Evolutionary conservation across 1,284 basidiomycete genomes (phyloP).

Genomic region (Meripilus lineatus): DNA sequence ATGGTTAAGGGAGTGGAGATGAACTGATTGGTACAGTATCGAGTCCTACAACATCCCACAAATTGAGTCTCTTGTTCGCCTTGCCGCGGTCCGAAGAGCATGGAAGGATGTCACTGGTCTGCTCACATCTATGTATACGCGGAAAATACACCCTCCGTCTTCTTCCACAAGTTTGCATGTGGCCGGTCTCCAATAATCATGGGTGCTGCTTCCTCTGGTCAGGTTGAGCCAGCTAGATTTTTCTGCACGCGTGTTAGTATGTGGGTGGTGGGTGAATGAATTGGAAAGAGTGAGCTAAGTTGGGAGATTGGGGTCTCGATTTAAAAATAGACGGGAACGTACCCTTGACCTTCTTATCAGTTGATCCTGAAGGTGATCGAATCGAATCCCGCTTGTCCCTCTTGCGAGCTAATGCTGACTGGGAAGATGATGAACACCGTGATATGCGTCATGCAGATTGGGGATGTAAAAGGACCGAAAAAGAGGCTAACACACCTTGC

Average conservation of each 20-base stretch:
- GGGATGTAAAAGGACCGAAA: conserved; percentile 10
- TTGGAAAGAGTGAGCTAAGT: not conserved
- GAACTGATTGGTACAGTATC: conserved; percentile 65
- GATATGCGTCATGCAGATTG: conserved; percentile 9
- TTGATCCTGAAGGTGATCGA: conserved; percentile 27
- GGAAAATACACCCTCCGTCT: conserved; percentile 57
- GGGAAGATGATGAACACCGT: conserved; percentile 6
- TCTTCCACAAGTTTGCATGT: conserved; percentile 68
- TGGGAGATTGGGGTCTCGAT: not conserved
- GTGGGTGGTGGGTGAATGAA: not conserved
- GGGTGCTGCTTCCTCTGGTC: conserved; percentile 41
- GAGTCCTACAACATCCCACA: conserved; percentile 54
- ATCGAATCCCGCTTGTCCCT: conserved; percentile 53
- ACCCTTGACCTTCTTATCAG: conserved; percentile 60
- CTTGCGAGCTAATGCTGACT: conserved; percentile 32
- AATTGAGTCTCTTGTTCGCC: no score
- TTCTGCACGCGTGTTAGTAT: conserved; percentile 37
- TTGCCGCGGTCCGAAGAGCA: conserved; percentile 7
- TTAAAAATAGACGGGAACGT: conserved; percentile 11
- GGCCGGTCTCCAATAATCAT: conserved; percentile 65
- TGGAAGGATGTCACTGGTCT: not conserved
- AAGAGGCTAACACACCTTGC: conserved; percentile 45
- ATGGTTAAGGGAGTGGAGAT: conserved; percentile 65
- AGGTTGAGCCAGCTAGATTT: conserved; percentile 69
- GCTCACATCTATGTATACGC: conserved; percentile 69